Conservation (phyloP, 495 filamentous ascomycete genomes). For the Lasiosphaeriaceae sp. region DNA sequence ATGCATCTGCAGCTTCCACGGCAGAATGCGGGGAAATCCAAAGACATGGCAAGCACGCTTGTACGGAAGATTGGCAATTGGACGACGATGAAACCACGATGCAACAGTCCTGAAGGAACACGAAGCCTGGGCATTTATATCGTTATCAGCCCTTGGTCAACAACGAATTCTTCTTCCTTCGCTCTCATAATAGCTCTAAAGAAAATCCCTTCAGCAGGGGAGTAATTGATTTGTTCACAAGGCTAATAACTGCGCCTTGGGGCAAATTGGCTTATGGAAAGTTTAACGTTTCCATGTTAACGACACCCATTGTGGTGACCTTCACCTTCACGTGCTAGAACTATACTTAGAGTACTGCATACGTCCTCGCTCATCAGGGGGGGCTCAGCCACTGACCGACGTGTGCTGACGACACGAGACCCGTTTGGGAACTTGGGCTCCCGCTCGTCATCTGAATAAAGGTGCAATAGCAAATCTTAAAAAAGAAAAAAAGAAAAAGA, state of each 20-base stretch:
- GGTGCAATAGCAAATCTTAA: background rate
- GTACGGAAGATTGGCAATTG: slow-evolving; percentile 7
- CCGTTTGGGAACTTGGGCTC: background rate
- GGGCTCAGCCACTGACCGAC: background rate
- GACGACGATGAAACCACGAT: slow-evolving; percentile 30
- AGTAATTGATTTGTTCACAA: too few species aligned
- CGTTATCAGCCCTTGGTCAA: too few species aligned
- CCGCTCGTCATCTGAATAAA: background rate
- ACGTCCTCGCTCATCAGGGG: background rate
- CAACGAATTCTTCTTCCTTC: background rate
- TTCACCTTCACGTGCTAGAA: too few species aligned
- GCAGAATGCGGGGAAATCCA: background rate
- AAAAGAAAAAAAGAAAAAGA: background rate
- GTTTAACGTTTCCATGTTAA: too few species aligned
- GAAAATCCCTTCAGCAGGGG: too few species aligned
- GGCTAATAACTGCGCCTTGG: too few species aligned
- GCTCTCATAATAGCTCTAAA: background rate
- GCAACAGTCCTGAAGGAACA: slow-evolving; percentile 14
- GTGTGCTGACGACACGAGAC: slow-evolving; percentile 1
- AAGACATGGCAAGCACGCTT: background rate
- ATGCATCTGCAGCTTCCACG: background rate
- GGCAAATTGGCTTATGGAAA: too few species aligned
- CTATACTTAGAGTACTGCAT: too few species aligned
- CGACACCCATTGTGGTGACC: too few species aligned
- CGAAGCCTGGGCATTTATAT: too few species aligned